Evolutionary conservation across 495 filamentous ascomycete genomes (phyloP), one percentile per base, ranked within the genome.

Genomic region (Polyplosphaeria fusca): DNA sequence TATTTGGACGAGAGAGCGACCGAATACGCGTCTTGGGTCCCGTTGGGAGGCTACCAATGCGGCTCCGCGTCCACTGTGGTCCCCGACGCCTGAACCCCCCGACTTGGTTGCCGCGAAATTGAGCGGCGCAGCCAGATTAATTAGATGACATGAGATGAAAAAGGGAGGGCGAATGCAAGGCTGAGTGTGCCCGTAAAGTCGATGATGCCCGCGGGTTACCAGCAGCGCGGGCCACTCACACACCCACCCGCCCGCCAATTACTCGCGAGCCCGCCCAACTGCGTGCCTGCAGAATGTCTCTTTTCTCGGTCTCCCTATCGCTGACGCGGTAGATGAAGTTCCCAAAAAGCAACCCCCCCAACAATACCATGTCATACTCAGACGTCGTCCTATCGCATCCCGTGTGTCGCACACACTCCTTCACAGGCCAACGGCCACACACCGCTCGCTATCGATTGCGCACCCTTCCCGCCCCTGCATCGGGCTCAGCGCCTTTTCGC

Each of bases 201-300:
- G 5, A 47, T 47, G 49, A 47, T 48, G 48, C 49, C 50, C 48
- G 44, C 23, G 57, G 55, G 55, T 58, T 58, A 58, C 55, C 55
- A 46, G 52, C 14, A 27, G 23, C 24, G 14, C 16, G 55, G 55
- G 30, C 13, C n/a, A 37, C 46, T 45, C 27, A 58, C 28, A 11
- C 7, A 11, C 24, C 22, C 30, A 47, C 14, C 30, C 7, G 30
- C 30, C 35, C 38, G 37, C 54, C 52, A 56, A 47, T 54, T 39
- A 18, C n/a, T 26, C 14, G n/a, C 3, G 22, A 24, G 25, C 11
- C 23, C 41, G 41, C 43, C 43, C 28, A 30, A 56, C 54, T 49
- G 50, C 54, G 54, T 58, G 45, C 37, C 54, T 58, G 45, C 37
- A 47, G 42, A 14, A 41, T 43, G 45, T 47, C 25, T 58, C 41